Conservation (phyloP, 2,329 filamentous ascomycete genomes). For the Aschersonia sp. region DNA sequence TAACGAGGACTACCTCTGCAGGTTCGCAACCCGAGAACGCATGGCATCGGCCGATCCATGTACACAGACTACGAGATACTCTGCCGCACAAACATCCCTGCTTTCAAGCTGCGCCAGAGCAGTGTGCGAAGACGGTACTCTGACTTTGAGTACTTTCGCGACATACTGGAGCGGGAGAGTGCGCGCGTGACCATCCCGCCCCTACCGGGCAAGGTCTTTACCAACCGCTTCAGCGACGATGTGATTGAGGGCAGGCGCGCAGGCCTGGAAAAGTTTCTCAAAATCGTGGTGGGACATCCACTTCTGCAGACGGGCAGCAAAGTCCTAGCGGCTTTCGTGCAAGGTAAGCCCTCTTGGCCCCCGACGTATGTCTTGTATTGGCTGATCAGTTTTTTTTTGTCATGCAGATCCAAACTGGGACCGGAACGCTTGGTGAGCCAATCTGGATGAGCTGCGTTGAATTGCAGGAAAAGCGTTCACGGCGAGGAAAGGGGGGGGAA, state of each 20-base stretch:
- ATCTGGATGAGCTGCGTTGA: neutral
- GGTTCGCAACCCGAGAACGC: conserved; percentile 87
- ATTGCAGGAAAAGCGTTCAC: too few relatives aligned
- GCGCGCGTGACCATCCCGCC: conserved; percentile 92
- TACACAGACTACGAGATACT: conserved; percentile 99
- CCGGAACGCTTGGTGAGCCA: conserved; percentile 65
- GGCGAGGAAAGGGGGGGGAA: neutral
- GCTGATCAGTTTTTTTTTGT: neutral
- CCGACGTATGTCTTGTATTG: too few relatives aligned
- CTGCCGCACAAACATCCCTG: conserved; percentile 95
- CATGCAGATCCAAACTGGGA: conserved; percentile 71
- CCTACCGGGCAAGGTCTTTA: conserved; percentile 92
- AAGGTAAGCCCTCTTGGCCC: conserved; percentile 43
- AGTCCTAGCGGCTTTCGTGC: conserved; percentile 89
- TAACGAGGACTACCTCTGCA: neutral
- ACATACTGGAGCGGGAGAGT: conserved; percentile 90
- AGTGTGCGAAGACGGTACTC: conserved; percentile 87
- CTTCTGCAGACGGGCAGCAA: conserved; percentile 95
- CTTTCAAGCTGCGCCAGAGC: conserved; percentile 87
- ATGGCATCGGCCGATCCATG: conserved; percentile 89
- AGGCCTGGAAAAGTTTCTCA: conserved; percentile 86
- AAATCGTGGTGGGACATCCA: conserved; percentile 94
- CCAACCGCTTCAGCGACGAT: conserved; percentile 93
- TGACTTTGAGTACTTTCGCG: conserved; percentile 97
- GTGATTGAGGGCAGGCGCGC: conserved; percentile 91